Percentiles rank a stretch among this genome's conserved stretches.
Conservation (phyloP, 495 filamentous ascomycete species). For the Aspergillus asperescens region DNA sequence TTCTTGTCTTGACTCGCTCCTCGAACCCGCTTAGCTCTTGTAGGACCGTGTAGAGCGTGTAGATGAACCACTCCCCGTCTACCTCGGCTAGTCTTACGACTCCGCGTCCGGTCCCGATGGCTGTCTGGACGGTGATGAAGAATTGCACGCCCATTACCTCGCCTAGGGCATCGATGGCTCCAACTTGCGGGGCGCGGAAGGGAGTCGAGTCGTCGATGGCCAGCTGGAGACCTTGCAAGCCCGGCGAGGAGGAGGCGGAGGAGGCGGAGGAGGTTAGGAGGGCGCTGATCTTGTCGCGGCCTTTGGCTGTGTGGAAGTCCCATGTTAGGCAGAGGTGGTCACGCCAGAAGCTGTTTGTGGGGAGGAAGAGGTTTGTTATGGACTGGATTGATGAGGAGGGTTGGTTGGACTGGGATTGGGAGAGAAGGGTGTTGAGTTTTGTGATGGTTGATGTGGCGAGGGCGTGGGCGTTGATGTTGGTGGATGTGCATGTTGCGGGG, state of each 20-base stretch:
- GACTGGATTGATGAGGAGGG: too few species aligned
- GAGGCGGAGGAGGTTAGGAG: slow-evolving; percentile 46
- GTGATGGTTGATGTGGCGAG: slow-evolving; percentile 42
- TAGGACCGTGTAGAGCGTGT: slow-evolving; percentile 56
- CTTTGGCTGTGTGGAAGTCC: slow-evolving; percentile 51
- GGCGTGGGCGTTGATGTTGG: slow-evolving; percentile 39
- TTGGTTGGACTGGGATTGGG: slow-evolving; percentile 23
- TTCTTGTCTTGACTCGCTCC: slow-evolving; percentile 33
- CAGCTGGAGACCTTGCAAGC: slow-evolving; percentile 38
- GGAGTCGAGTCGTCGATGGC: slow-evolving; percentile 45
- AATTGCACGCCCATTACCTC: slow-evolving; percentile 49
- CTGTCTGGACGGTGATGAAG: slow-evolving; percentile 43
- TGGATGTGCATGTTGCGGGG: slow-evolving; percentile 25
- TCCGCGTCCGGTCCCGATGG: slow-evolving; percentile 50
- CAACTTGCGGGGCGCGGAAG: slow-evolving; percentile 42
- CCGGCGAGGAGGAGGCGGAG: too few species aligned
- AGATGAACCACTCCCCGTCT: slow-evolving; percentile 56
- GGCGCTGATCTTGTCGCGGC: slow-evolving; percentile 43
- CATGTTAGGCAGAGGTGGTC: slow-evolving; percentile 40
- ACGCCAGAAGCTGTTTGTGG: slow-evolving; percentile 39
- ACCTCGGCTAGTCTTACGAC: slow-evolving; percentile 49
- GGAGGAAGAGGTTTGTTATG: slow-evolving; percentile 37
- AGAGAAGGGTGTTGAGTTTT: slow-evolving; percentile 45
- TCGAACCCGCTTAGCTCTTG: slow-evolving; percentile 43
- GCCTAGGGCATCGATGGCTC: slow-evolving; percentile 45